Evolutionary conservation across 2,329 filamentous ascomycete genomes (phyloP), one percentile per base, ranked within the genome.

Genomic region (Hysterium pulicare): DNA sequence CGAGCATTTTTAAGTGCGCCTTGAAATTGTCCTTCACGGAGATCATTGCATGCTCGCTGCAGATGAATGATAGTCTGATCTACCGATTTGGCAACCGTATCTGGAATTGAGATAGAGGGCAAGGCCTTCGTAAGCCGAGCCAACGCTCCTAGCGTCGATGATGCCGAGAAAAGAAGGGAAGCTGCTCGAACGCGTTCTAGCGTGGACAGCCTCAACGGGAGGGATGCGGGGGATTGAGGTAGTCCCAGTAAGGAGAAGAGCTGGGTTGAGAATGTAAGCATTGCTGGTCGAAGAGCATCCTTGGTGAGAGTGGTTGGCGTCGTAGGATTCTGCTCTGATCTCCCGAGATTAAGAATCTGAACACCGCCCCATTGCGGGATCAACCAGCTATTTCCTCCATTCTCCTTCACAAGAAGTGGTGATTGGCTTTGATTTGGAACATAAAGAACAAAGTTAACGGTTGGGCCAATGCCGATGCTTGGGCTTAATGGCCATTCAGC

Each of bases 401-500:
- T 80, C 38, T 79, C 79, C 43, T 78, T 76, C 34, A 86, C 74
- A 6, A 79, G 53, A 24, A 86, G 68, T 10, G 82, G 83, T 3
- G 76, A 76, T 46, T 82, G 76, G 5, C 69, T 69, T 45, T 86
- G 80, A 44, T 87, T 82, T 5, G 90, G 89, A 6, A 94, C 82
- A 59, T 93, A 98, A 21, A 97, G 77, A 43, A 97, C 83, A 62
- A 98, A 97, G 68, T 98, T 97, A 59, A 98, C 83, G 0, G 93
- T 98, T 1, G 93, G 93, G 0, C 91, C 91, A 15, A 82, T 83
- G 32, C 90, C 93, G 53, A 98, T 97, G 43, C 89, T 95, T 0
- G 91, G 91, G 48, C 87, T 95, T 2, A 98, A 71, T 0, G 93
- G 93, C 93, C 93, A 98, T 70, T 98, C 93, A 2, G 93, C 93